phyloP scores from a whole-genome alignment of 305 asterid genomes.

The Fraxinus dipetala region DNA sequence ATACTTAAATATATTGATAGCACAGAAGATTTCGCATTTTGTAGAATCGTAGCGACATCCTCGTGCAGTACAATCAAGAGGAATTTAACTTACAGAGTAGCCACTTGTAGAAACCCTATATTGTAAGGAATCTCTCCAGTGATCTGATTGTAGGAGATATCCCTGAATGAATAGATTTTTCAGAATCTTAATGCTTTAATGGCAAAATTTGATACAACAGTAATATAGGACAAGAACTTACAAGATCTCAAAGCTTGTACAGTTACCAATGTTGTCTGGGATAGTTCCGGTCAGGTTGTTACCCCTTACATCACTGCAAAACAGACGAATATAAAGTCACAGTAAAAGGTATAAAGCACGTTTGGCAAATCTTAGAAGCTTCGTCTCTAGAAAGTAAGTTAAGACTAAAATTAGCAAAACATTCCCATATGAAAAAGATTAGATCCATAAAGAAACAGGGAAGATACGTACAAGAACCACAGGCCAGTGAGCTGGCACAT shows the following conservation, averaged over 20 bases:
- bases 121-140: slow-evolving; percentile 97
- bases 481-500: slow-evolving; percentile 93
- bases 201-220: neutral
- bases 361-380: neutral
- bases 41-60: neutral
- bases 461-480: slow-evolving; percentile 85
- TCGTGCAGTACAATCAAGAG: neutral
- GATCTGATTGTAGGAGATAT: slow-evolving; percentile 86
- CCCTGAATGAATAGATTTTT: slow-evolving; percentile 43
- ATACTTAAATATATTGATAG: neutral
- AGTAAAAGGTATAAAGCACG: neutral
- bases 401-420: neutral
- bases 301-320: slow-evolving; percentile 79
- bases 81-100: slow-evolving; percentile 72
- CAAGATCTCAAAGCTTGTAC: slow-evolving; percentile 96
- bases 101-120: slow-evolving; percentile 93
- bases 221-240: slow-evolving; percentile 32
- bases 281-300: slow-evolving; percentile 82
- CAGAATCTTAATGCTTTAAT: neutral
- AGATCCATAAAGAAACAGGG: neutral
- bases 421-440: neutral
- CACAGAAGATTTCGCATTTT: neutral
- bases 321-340: neutral
- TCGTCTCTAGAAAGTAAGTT: neutral
- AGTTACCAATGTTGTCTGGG: slow-evolving; percentile 91